phyloP scores from a whole-genome alignment of 768 basidiomycete species.

The Trametes cubensis region DNA sequence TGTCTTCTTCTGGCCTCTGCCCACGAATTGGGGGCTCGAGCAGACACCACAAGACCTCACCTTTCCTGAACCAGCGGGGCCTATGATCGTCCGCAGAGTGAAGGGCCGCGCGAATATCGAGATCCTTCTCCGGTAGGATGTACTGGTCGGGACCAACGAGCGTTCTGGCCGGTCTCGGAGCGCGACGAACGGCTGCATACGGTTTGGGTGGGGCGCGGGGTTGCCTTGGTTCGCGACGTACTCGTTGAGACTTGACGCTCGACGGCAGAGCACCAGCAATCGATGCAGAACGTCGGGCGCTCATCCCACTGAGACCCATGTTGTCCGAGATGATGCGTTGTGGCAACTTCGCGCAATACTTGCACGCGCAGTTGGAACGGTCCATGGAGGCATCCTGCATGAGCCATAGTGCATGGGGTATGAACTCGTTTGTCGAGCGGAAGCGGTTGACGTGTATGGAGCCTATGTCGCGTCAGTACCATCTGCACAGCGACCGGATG shows the following conservation, averaged over 20 bases:
- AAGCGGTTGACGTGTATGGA: constrained; percentile 55
- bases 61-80: constrained; percentile 64
- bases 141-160: constrained; percentile 45
- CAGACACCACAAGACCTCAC: constrained; percentile 74
- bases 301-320: constrained; percentile 50
- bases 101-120: constrained; percentile 63
- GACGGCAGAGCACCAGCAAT: not conserved
- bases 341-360: constrained; percentile 71
- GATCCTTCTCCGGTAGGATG: constrained; percentile 63
- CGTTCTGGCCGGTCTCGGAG: constrained; percentile 39
- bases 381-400: constrained; percentile 53
- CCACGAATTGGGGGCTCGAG: constrained; percentile 53
- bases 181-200: constrained; percentile 45
- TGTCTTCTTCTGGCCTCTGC: constrained; percentile 43
- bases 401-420: constrained; percentile 84
- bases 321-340: constrained; percentile 71
- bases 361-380: constrained; percentile 64
- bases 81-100: constrained; percentile 46
- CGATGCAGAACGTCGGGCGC: constrained; percentile 35
- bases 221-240: constrained; percentile 27
- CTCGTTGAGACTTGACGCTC: constrained; percentile 4
- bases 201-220: constrained; percentile 32
- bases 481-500: not conserved
- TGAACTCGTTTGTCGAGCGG: constrained; percentile 83
- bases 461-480: constrained; percentile 29